Percentiles rank a stretch among this genome's conserved stretches.
phyloP scores from a whole-genome alignment of 2,329 filamentous ascomycete genomes.

The Beauveria bassiana region DNA sequence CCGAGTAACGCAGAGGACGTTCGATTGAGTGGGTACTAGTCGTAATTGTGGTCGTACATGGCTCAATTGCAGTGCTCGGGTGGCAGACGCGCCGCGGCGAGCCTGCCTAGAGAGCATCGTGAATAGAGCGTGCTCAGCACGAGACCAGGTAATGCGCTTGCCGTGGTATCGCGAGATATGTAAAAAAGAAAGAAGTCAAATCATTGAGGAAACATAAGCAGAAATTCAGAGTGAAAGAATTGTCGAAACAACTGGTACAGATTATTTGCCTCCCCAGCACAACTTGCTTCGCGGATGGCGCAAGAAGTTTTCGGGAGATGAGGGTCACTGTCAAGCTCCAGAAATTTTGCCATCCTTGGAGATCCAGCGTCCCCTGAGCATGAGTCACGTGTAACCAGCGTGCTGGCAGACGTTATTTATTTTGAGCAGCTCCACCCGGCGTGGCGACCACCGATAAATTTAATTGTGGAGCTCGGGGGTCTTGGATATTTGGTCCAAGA shows the following conservation, averaged over 20 bases:
- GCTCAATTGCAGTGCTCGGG: constrained; percentile 15
- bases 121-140: constrained; percentile 4
- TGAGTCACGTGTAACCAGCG: neutral
- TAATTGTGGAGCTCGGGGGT: neutral
- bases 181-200: neutral
- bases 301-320: constrained; percentile 1
- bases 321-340: neutral
- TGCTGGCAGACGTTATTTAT: too few species aligned
- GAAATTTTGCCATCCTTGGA: neutral
- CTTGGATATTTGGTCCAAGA: neutral
- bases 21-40: constrained; percentile 8
- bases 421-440: neutral
- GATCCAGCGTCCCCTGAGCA: neutral
- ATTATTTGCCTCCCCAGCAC: neutral
- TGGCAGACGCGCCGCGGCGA: constrained; percentile 21
- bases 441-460: neutral
- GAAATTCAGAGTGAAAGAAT: neutral
- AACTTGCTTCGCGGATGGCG: constrained; percentile 2
- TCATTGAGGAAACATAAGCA: neutral
- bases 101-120: constrained; percentile 30
- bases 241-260: neutral
- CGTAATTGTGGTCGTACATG: constrained; percentile 13
- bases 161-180: neutral
- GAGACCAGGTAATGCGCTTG: neutral
- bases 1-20: constrained; percentile 15